Conservation (phyloP, 2,329 filamentous ascomycete genomes). For the Claviceps pusilla region DNA sequence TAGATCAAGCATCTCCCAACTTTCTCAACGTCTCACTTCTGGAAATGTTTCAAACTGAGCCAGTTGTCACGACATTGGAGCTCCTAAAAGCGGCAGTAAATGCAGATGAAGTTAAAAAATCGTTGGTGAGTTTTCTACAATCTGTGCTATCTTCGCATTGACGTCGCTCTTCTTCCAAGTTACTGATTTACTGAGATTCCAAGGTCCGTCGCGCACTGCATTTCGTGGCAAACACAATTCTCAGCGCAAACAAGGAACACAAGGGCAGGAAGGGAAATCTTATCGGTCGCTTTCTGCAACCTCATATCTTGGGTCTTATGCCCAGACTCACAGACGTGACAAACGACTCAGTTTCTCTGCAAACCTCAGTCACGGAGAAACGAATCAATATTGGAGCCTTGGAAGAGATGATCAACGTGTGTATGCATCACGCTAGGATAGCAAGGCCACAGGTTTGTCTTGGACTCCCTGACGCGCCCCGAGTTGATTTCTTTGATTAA, state of each 20-base stretch:
- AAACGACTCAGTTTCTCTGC: constrained; percentile 46
- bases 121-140: constrained; percentile 33
- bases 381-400: constrained; percentile 67
- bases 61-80: constrained; percentile 62
- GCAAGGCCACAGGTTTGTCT: constrained; percentile 66
- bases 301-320: constrained; percentile 75
- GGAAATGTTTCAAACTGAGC: constrained; percentile 58
- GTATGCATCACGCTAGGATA: constrained; percentile 56
- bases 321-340: constrained; percentile 65
- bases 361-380: constrained; percentile 50
- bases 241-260: constrained; percentile 24
- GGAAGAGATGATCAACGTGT: constrained; percentile 71
- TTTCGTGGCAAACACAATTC: constrained; percentile 28
- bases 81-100: constrained; percentile 69
- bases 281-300: constrained; percentile 62
- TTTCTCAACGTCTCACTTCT: constrained; percentile 53
- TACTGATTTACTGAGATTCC: background rate
- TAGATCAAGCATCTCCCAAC: constrained; percentile 53
- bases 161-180: background rate
- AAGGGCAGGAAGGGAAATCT: constrained; percentile 38
- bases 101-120: constrained; percentile 39
- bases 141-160: background rate
- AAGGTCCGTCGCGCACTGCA: constrained; percentile 34
- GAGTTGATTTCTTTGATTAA: background rate
- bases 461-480: background rate